These are phyloP conservation scores for Flaveria floridana DNA, from an alignment of 140 eudicot species.

Conservation along the genomic window DNA sequence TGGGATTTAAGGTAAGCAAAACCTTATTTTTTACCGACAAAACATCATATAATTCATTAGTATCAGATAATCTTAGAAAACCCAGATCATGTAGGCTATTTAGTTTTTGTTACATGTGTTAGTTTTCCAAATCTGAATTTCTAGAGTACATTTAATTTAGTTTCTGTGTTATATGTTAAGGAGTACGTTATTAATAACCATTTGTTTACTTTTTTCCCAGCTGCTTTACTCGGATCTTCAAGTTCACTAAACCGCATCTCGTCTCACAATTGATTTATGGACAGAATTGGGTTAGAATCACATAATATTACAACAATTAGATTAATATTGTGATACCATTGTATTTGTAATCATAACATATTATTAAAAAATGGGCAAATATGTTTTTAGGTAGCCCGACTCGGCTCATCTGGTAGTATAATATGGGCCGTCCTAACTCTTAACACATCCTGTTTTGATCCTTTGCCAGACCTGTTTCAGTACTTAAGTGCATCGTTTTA, in stretches of 20 bases:
- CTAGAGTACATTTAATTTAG: no score
- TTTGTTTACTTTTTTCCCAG: conserved; percentile 39
- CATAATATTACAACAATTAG: background rate
- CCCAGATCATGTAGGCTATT: conserved; percentile 14
- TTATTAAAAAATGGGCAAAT: background rate
- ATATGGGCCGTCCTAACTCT: no score
- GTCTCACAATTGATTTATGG: conserved; percentile 68
- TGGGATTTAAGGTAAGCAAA: conserved; percentile 93
- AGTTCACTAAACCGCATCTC: conserved; percentile 69
- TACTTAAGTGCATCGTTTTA: background rate
- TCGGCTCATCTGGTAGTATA: no score
- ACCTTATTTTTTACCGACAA: background rate
- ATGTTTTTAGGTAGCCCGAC: background rate
- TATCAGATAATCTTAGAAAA: background rate
- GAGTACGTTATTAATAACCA: background rate
- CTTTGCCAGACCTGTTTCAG: no score
- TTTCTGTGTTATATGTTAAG: background rate
- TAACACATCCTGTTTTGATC: background rate
- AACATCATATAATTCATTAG: background rate
- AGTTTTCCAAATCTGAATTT: background rate
- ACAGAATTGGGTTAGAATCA: conserved; percentile 71
- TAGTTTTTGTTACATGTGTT: background rate
- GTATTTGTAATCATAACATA: conserved; percentile 5
- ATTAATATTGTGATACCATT: conserved; percentile 9
- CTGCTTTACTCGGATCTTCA: conserved; percentile 95